Conservation (phyloP, 805 yeast species). For the Starmerella bacillaris region DNA sequence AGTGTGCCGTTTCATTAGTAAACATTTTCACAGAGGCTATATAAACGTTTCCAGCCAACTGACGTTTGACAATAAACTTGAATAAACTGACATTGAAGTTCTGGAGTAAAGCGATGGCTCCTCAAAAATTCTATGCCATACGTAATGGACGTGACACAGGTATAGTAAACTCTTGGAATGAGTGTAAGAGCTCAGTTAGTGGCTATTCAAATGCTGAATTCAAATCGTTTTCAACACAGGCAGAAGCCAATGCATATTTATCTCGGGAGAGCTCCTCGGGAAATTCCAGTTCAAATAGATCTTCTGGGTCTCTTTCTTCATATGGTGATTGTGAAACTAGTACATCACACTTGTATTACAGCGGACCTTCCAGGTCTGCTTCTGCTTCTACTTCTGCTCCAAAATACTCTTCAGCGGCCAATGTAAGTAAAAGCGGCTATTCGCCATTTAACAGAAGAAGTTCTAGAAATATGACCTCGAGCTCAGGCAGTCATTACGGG, state of each 20-base stretch:
- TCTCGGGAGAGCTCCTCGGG: neutral
- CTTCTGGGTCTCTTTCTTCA: neutral
- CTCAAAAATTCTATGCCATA: slow-evolving; percentile 34
- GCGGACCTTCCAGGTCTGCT: no score
- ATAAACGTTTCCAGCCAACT: no score
- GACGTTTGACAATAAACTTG: no score
- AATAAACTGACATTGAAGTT: no score
- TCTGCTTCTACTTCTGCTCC: neutral
- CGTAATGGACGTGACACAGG: slow-evolving; percentile 38
- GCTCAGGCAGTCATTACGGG: no score
- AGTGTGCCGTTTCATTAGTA: no score
- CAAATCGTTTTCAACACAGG: slow-evolving; percentile 34
- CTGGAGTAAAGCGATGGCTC: no score
- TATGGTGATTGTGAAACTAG: no score
- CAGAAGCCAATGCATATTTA: slow-evolving; percentile 32
- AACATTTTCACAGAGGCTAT: no score
- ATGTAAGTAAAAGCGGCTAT: neutral
- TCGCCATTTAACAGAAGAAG: neutral
- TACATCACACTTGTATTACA: no score
- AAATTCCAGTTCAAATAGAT: neutral
- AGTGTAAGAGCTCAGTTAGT: slow-evolving; percentile 27
- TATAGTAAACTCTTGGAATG: slow-evolving; percentile 42
- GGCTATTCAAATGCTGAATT: slow-evolving; percentile 41
- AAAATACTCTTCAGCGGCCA: neutral
- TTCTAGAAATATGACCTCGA: neutral